These are phyloP conservation scores for Ustulina deusta DNA, from an alignment of 2,329 filamentous ascomycete species.

Conservation along the genomic window DNA sequence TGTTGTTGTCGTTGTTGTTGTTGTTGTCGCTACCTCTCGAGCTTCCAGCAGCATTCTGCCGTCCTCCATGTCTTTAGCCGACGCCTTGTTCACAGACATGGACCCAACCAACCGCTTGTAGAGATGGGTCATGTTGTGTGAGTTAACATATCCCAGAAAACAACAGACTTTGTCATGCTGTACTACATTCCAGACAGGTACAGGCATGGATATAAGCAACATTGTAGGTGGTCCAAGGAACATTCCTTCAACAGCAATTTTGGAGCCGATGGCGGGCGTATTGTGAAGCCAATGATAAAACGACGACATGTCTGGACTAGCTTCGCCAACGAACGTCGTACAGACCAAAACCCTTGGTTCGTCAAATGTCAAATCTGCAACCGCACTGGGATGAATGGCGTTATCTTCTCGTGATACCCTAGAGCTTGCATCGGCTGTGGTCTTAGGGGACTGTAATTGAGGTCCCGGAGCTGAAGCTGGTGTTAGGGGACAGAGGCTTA, in stretches of 20 bases:
- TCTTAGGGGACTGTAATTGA: conserved; percentile 50
- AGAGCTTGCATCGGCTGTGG: conserved; percentile 47
- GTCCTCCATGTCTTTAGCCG: conserved; percentile 67
- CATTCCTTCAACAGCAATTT: conserved; percentile 74
- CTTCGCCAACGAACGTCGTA: conserved; percentile 74
- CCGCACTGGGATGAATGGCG: conserved; percentile 61
- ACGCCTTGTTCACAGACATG: conserved; percentile 58
- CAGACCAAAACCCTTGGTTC: conserved; percentile 73
- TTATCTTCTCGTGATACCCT: conserved; percentile 54
- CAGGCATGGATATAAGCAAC: conserved; percentile 74
- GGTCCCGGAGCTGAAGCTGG: conserved; percentile 47
- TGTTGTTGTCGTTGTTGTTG: conserved; percentile 54
- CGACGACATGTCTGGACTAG: conserved; percentile 73
- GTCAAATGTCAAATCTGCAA: conserved; percentile 69
- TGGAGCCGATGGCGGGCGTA: conserved; percentile 66
- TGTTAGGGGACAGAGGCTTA: conserved; percentile 65
- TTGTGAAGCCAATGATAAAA: conserved; percentile 76
- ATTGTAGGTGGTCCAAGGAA: conserved; percentile 75
- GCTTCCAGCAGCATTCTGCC: conserved; percentile 68
- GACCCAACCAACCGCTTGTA: conserved; percentile 69
- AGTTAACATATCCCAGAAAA: conserved; percentile 73
- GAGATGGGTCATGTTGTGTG: conserved; percentile 74
- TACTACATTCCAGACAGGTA: conserved; percentile 72
- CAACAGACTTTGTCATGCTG: conserved; percentile 76
- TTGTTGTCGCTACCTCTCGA: conserved; percentile 59